phyloP scores from a whole-genome alignment of 2,329 filamentous ascomycete genomes.

The Thelonectria blattea region DNA sequence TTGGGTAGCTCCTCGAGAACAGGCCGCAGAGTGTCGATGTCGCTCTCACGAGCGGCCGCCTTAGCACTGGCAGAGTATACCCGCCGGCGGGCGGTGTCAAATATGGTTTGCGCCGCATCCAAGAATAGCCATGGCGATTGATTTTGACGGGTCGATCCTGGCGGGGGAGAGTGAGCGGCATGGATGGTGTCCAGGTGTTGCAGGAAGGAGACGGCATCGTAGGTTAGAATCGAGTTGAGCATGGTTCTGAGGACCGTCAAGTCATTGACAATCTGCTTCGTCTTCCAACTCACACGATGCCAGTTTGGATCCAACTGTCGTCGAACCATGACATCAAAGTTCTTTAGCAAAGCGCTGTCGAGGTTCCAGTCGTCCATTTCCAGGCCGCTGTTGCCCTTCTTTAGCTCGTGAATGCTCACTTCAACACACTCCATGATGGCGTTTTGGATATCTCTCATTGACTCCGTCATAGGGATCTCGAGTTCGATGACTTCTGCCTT shows the following conservation, averaged over 20 bases:
- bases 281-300: conserved; percentile 96
- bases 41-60: conserved; percentile 52
- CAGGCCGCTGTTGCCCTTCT: conserved; percentile 85
- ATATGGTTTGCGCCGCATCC: conserved; percentile 92
- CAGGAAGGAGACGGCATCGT: conserved; percentile 90
- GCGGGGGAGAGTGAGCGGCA: conserved; percentile 85
- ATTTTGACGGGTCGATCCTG: conserved; percentile 84
- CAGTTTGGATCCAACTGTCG: conserved; percentile 94
- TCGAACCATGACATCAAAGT: conserved; percentile 87
- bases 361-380: conserved; percentile 98
- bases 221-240: conserved; percentile 80
- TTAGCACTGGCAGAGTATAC: conserved; percentile 79
- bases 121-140: conserved; percentile 97
- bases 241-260: conserved; percentile 82
- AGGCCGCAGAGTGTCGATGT: conserved; percentile 71
- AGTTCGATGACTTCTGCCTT: conserved; percentile 97
- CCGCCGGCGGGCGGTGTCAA: conserved; percentile 84
- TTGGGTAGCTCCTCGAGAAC: conserved; percentile 95
- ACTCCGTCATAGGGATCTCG: conserved; percentile 93
- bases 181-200: conserved; percentile 94
- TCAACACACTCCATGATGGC: conserved; percentile 96
- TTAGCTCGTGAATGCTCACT: conserved; percentile 89
- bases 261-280: conserved; percentile 91
- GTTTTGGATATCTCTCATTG: conserved; percentile 92
- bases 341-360: conserved; percentile 89